Percentiles rank a stretch among this genome's conserved stretches.
Evolutionary conservation across 1,284 basidiomycete genomes (phyloP).

Genomic region (Sporisorium sorghi): DNA sequence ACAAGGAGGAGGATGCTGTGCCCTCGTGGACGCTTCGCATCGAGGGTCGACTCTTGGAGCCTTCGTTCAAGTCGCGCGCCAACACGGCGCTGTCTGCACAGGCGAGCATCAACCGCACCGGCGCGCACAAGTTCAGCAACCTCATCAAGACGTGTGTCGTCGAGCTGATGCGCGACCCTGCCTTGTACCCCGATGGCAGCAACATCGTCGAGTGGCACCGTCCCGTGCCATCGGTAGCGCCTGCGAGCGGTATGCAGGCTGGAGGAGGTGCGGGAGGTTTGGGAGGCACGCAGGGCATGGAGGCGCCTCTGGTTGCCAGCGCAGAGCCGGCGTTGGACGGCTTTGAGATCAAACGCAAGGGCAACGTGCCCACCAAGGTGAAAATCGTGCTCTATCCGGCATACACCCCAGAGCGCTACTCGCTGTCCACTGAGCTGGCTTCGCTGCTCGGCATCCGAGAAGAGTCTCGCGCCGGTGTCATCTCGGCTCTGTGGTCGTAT

Average conservation of each 20-base stretch:
- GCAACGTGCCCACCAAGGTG: constrained; percentile 81
- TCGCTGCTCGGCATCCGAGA: constrained; percentile 83
- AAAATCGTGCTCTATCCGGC: constrained; percentile 84
- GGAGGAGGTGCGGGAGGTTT: constrained; percentile 51
- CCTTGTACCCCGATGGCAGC: constrained; percentile 77
- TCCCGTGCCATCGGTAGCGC: constrained; percentile 65
- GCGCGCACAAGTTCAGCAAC: constrained; percentile 80
- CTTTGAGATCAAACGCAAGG: constrained; percentile 85
- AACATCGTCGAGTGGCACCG: constrained; percentile 71
- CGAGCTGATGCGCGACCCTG: constrained; percentile 86
- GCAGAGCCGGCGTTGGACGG: constrained; percentile 75
- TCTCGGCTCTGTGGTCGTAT: constrained; percentile 90
- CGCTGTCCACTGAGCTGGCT: constrained; percentile 82
- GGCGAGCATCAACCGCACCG: constrained; percentile 60
- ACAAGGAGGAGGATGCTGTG: constrained; percentile 77
- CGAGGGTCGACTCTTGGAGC: constrained; percentile 83
- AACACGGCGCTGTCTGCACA: constrained; percentile 63
- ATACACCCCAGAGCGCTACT: constrained; percentile 87
- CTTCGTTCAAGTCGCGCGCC: constrained; percentile 59
- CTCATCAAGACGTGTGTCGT: constrained; percentile 86
- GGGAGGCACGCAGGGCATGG: constrained; percentile 58
- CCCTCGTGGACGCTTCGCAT: constrained; percentile 90
- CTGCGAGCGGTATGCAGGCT: constrained; percentile 61
- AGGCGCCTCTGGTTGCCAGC: constrained; percentile 58
- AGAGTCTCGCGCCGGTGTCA: constrained; percentile 83